Conservation (phyloP, 352 stramenopile genomes). For the Globisporangium yorkense region DNA sequence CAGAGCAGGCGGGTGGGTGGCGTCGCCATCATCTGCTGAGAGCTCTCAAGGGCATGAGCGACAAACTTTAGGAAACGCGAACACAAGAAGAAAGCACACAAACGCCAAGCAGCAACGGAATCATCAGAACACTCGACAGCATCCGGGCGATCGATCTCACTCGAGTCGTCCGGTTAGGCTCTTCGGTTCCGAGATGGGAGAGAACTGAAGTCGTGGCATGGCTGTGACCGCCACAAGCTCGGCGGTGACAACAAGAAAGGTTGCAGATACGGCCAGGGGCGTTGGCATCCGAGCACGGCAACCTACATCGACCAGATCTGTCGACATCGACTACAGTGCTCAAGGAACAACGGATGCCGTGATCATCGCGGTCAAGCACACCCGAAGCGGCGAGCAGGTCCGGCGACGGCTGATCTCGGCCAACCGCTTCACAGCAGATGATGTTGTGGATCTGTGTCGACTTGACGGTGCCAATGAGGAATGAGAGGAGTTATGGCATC, state of each 20-base stretch:
- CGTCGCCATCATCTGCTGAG: neutral
- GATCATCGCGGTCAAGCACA: conserved; percentile 12
- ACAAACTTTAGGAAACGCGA: too few species aligned
- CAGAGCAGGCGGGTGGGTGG: neutral
- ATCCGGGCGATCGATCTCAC: too few species aligned
- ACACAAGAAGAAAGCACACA: too few species aligned
- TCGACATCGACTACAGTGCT: neutral
- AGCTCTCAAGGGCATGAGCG: too few species aligned
- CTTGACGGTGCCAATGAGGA: neutral
- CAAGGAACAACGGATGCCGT: neutral
- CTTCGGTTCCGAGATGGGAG: too few species aligned
- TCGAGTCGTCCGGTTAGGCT: too few species aligned
- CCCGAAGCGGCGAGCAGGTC: conserved; percentile 6
- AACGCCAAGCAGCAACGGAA: too few species aligned
- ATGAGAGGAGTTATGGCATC: conserved; percentile 8
- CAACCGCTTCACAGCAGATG: neutral
- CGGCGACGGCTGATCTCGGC: conserved; percentile 1
- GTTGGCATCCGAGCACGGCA: neutral
- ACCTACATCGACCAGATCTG: neutral
- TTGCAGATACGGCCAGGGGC: too few species aligned
- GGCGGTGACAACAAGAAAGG: neutral
- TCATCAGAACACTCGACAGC: too few species aligned
- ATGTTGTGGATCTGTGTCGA: conserved; percentile 1
- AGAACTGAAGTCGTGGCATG: too few species aligned
- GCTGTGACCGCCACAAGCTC: neutral